A percentile compares a stretch with the other conserved stretches of the same genome.
phyloP scores from a whole-genome alignment of 805 yeast species.

The Lipomyces chichibuensis region DNA sequence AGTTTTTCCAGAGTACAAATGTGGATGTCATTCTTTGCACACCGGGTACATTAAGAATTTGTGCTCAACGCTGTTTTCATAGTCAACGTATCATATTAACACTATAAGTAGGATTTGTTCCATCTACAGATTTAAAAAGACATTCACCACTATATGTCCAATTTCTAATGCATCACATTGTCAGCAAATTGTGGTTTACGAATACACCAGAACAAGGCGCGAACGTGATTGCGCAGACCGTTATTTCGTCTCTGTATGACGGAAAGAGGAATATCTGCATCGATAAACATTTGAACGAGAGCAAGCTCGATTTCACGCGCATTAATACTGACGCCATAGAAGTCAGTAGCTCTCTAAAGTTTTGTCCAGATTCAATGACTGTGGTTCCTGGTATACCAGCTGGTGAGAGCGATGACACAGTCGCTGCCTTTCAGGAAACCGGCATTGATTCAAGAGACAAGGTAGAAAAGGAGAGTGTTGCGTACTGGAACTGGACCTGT shows the following conservation, averaged over 20 bases:
- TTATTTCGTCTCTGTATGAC: slow-evolving; percentile 11
- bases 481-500: slow-evolving; percentile 35
- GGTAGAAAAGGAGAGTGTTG: slow-evolving; percentile 6
- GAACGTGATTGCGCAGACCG: slow-evolving; percentile 16
- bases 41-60: slow-evolving; percentile 11
- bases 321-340: slow-evolving; percentile 15
- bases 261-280: slow-evolving; percentile 19
- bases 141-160: neutral
- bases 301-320: slow-evolving; percentile 9
- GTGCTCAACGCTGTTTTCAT: neutral
- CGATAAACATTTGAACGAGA: slow-evolving; percentile 11
- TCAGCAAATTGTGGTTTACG: slow-evolving; percentile 18
- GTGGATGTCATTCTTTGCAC: slow-evolving; percentile 28
- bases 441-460: neutral
- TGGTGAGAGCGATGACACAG: neutral
- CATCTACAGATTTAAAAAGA: neutral
- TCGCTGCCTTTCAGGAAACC: neutral
- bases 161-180: slow-evolving; percentile 9
- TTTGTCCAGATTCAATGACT: neutral
- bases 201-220: slow-evolving; percentile 23
- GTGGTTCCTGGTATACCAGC: neutral
- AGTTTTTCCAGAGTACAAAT: slow-evolving; percentile 6
- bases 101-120: slow-evolving; percentile 6
- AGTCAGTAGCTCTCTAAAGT: neutral
- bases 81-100: neutral